Evolutionary conservation across 495 filamentous ascomycete genomes (phyloP).

Genomic region (Penicillium salamii): DNA sequence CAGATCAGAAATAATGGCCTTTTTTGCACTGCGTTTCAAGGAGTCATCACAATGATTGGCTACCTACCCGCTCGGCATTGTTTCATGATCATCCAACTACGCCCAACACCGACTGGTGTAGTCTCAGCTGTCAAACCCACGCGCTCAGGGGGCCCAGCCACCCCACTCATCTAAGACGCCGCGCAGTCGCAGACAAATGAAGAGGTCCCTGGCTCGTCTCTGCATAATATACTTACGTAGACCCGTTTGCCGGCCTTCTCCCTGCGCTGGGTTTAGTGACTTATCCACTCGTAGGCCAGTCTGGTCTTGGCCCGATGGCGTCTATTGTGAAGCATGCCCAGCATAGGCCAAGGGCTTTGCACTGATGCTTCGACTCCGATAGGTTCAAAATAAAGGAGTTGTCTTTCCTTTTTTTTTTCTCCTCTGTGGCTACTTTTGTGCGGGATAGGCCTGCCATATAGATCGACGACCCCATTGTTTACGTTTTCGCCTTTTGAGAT

Average conservation of each 20-base stretch:
- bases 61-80: slow-evolving; percentile 14
- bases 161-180: slow-evolving; percentile 15
- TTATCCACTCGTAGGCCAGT: not conserved
- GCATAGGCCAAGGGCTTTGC: slow-evolving; percentile 1
- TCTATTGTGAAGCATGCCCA: slow-evolving; percentile 6
- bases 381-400: not conserved
- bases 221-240: not conserved
- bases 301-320: not conserved
- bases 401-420: not conserved
- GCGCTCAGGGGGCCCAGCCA: slow-evolving; percentile 9
- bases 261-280: slow-evolving; percentile 1
- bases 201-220: not conserved
- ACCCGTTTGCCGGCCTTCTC: not conserved
- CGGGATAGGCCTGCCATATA: slow-evolving; percentile 13
- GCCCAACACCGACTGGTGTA: not conserved
- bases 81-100: slow-evolving; percentile 18
- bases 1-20: not conserved
- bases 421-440: not conserved
- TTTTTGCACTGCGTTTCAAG: slow-evolving; percentile 15
- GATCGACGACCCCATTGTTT: slow-evolving; percentile 11
- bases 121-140: slow-evolving; percentile 11
- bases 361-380: not conserved
- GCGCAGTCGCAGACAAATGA: slow-evolving; percentile 24
- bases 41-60: slow-evolving; percentile 16
- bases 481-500: slow-evolving; percentile 16